phyloP scores from a whole-genome alignment of 225 moss, liverwort and hornwort genomes.

The Asterella californica region DNA sequence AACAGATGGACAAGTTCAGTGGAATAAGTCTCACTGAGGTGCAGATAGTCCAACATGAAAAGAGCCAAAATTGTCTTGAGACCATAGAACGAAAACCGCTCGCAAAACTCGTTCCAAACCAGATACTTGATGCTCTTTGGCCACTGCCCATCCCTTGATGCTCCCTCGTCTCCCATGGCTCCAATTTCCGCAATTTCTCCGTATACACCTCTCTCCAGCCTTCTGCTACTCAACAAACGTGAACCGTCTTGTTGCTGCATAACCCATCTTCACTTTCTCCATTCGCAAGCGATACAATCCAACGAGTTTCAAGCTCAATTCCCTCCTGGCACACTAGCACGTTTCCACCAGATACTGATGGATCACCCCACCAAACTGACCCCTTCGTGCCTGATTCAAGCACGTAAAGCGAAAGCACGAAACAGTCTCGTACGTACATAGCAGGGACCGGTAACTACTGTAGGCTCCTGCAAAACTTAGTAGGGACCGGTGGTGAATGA shows the following conservation, averaged over 20 bases:
- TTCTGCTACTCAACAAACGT: not conserved
- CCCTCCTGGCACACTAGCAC: too few species aligned
- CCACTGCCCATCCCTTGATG: conserved; percentile 30
- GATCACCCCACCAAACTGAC: too few species aligned
- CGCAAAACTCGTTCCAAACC: conserved; percentile 98
- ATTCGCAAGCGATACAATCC: not conserved
- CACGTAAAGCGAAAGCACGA: too few species aligned
- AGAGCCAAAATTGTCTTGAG: conserved; percentile 90
- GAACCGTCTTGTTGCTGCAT: not conserved
- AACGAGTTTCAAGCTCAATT: too few species aligned
- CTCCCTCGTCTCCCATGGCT: conserved; percentile 22
- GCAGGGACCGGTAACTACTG: too few species aligned
- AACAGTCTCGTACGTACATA: too few species aligned
- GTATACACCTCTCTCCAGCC: not conserved
- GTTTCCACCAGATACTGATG: too few species aligned
- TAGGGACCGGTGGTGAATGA: too few species aligned
- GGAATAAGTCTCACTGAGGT: conserved; percentile 64
- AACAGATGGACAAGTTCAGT: conserved; percentile 89
- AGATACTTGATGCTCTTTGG: conserved; percentile 79
- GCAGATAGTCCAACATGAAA: conserved; percentile 64
- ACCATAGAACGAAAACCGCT: conserved; percentile 92
- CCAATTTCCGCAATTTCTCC: conserved; percentile 10
- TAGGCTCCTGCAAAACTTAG: too few species aligned
- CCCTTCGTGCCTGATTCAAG: too few species aligned
- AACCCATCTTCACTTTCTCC: not conserved